Evolutionary conservation across 2,329 filamentous ascomycete genomes (phyloP).

Genomic region (Aspergillus chevalieri): DNA sequence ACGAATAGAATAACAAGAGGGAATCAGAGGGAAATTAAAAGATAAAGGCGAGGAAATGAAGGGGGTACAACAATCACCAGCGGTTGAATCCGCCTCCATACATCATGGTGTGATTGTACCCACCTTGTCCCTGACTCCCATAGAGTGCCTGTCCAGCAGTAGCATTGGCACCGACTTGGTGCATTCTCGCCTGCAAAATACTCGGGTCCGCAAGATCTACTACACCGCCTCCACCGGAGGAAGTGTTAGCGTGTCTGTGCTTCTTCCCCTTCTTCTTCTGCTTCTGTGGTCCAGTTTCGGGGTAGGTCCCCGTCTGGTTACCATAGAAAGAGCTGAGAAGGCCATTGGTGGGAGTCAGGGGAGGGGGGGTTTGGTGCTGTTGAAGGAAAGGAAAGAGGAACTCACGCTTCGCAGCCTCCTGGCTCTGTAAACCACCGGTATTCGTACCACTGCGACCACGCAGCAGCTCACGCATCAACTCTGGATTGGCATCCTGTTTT

Average conservation of each 20-base stretch:
- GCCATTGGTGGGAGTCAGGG: slow-evolving; percentile 86
- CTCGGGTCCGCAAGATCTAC: slow-evolving; percentile 99
- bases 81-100: slow-evolving; percentile 64
- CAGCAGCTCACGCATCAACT: slow-evolving; percentile 76
- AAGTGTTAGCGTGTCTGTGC: slow-evolving; percentile 99
- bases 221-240: slow-evolving; percentile 99
- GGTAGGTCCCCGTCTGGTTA: slow-evolving; percentile 75
- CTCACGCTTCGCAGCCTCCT: slow-evolving; percentile 96
- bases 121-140: slow-evolving; percentile 81
- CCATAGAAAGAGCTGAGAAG: slow-evolving; percentile 89
- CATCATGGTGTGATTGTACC: slow-evolving; percentile 80
- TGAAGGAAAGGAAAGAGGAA: slow-evolving; percentile 90
- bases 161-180: slow-evolving; percentile 73
- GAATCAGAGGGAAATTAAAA: slow-evolving; percentile 1
- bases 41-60: slow-evolving; percentile 11
- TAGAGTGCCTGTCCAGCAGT: slow-evolving; percentile 78
- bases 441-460: slow-evolving; percentile 57
- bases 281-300: slow-evolving; percentile 83
- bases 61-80: slow-evolving; percentile 50
- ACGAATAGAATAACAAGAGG: slow-evolving; percentile 10
- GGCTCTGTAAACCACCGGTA: slow-evolving; percentile 62
- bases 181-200: slow-evolving; percentile 97
- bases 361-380: slow-evolving; percentile 79
- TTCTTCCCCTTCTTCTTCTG: slow-evolving; percentile 99
- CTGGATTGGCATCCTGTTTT: slow-evolving; percentile 67